phyloP scores from a whole-genome alignment of 129 eudicot species.

The Gnaphalium uliginosum region DNA sequence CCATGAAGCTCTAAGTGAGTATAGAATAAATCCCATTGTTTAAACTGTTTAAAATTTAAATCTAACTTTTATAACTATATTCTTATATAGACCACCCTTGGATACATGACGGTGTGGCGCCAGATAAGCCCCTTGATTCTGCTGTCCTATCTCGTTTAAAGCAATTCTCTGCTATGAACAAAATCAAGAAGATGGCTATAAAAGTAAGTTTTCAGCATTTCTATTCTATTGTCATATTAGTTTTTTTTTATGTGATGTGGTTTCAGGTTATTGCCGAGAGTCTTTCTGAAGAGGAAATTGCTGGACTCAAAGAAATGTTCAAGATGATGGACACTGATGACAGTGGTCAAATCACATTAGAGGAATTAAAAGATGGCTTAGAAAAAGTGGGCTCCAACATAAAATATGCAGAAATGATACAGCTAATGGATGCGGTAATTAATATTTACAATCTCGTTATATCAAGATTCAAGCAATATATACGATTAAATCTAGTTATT shows the following conservation, averaged over 20 bases:
- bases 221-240: background rate
- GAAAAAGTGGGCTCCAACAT: conserved; percentile 67
- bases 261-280: conserved; percentile 80
- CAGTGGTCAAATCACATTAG: conserved; percentile 74
- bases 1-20: conserved; percentile 78
- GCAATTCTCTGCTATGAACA: conserved; percentile 94
- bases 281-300: conserved; percentile 89
- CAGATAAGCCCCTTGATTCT: conserved; percentile 83
- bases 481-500: background rate
- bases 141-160: conserved; percentile 82
- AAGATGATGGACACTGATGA: conserved; percentile 78
- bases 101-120: conserved; percentile 82
- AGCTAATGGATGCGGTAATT: conserved; percentile 74
- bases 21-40: background rate
- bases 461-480: conserved; percentile 4
- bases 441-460: background rate
- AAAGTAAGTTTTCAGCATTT: conserved; percentile 37
- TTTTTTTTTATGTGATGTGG: background rate
- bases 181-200: conserved; percentile 84
- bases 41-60: too few species aligned
- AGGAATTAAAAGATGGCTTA: conserved; percentile 68
- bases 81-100: conserved; percentile 75
- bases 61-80: conserved; percentile 10
- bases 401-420: conserved; percentile 61
- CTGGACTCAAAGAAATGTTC: conserved; percentile 85